Evolutionary conservation across 2,329 filamentous ascomycete genomes (phyloP).

Genomic region (Ceratocystis lukuohia): DNA sequence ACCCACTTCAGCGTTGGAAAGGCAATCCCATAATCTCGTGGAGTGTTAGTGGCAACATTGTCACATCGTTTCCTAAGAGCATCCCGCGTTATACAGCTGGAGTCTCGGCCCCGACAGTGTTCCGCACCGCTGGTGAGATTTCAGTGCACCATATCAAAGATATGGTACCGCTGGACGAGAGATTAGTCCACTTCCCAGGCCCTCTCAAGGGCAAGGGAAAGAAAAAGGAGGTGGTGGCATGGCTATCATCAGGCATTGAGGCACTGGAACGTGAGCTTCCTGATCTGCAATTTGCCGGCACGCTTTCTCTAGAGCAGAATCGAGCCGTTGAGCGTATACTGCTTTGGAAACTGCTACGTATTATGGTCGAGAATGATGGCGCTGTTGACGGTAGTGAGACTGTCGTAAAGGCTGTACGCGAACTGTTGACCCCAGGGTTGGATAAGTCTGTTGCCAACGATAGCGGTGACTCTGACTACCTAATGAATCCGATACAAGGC

Average conservation of each 20-base stretch:
- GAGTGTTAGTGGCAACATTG: constrained; percentile 70
- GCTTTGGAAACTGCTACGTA: constrained; percentile 72
- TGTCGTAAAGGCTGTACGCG: constrained; percentile 61
- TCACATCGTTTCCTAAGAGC: constrained; percentile 79
- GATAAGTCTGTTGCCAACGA: neutral
- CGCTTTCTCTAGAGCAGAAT: constrained; percentile 49
- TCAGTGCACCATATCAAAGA: constrained; percentile 65
- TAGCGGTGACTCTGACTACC: constrained; percentile 2
- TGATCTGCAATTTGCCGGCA: constrained; percentile 36
- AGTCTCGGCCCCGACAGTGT: constrained; percentile 59
- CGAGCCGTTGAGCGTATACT: constrained; percentile 65
- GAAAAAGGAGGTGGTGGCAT: constrained; percentile 81
- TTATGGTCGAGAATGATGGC: constrained; percentile 81
- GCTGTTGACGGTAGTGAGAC: constrained; percentile 56
- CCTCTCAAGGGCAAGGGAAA: constrained; percentile 80
- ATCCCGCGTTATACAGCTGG: constrained; percentile 74
- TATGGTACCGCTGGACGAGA: constrained; percentile 55
- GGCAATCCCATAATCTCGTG: constrained; percentile 77
- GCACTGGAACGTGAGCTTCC: constrained; percentile 49
- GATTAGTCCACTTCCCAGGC: constrained; percentile 71
- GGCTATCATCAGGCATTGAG: constrained; percentile 68
- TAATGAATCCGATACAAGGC: constrained; percentile 6
- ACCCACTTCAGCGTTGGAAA: constrained; percentile 80
- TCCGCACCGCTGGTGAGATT: constrained; percentile 70
- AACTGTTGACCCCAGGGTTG: constrained; percentile 51